A percentile compares a stretch with the other conserved stretches of the same genome.
These are phyloP conservation scores for Skeletonema potamos DNA, from an alignment of 108 stramenopile genomes.

Conservation along the genomic window DNA sequence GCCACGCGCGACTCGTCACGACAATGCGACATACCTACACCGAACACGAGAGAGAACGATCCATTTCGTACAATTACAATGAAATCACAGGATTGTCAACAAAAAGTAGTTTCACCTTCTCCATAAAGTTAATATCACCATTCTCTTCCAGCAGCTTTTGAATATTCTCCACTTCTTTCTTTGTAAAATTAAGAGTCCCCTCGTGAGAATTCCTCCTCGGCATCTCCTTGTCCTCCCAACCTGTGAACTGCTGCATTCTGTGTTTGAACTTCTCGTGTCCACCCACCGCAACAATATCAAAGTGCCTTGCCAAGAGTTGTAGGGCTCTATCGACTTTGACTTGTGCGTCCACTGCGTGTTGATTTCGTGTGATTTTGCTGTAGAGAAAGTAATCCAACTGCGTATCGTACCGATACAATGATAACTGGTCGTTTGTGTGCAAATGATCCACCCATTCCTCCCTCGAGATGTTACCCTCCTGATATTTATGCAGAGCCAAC, in stretches of 20 bases:
- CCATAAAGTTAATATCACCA: background rate
- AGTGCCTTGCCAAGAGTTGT: slow-evolving; percentile 2
- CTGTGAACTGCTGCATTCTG: background rate
- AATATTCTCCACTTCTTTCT: background rate
- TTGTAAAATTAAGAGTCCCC: background rate
- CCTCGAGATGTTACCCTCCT: background rate
- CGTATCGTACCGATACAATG: background rate
- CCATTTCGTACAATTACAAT: too few species aligned
- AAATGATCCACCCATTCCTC: background rate
- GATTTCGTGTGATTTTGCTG: background rate
- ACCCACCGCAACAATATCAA: background rate
- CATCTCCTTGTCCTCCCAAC: slow-evolving; percentile 1
- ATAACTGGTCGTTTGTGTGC: background rate
- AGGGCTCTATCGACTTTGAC: background rate
- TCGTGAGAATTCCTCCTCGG: background rate
- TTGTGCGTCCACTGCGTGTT: background rate
- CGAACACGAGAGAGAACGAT: too few species aligned
- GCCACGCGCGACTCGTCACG: too few species aligned
- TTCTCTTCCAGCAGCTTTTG: slow-evolving; percentile 1
- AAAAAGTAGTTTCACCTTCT: slow-evolving; percentile 2
- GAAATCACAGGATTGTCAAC: background rate
- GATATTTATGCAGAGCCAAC: background rate
- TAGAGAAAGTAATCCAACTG: slow-evolving; percentile 3
- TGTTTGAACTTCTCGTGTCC: background rate
- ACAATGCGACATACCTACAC: too few species aligned